phyloP scores from a whole-genome alignment of 257 asterid species.

The Solanum virginianum region DNA sequence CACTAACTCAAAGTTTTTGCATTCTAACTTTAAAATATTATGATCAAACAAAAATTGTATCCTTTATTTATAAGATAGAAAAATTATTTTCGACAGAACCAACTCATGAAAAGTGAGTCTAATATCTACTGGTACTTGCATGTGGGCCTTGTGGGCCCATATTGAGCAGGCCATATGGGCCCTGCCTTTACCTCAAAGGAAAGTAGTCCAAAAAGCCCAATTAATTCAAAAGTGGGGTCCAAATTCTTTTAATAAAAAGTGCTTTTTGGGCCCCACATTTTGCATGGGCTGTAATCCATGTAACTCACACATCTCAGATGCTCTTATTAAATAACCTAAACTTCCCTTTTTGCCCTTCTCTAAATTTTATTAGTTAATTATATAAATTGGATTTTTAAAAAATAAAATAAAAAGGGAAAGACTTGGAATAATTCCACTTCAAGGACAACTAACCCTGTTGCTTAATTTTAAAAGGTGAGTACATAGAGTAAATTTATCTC shows the following conservation, averaged over 20 bases:
- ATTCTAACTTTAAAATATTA: neutral
- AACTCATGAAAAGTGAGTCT: neutral
- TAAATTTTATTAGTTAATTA: neutral
- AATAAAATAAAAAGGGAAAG: neutral
- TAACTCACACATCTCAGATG: neutral
- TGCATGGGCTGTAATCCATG: constrained; percentile 18
- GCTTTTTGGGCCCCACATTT: neutral
- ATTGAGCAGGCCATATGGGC: neutral
- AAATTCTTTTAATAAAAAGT: neutral
- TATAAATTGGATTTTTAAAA: neutral
- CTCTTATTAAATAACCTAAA: neutral
- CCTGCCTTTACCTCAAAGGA: neutral
- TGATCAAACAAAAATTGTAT: neutral
- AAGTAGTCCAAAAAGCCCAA: neutral
- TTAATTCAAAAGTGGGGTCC: neutral
- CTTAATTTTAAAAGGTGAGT: too few relatives aligned
- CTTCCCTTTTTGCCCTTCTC: neutral
- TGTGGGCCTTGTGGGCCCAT: neutral
- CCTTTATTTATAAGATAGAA: neutral
- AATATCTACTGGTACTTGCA: neutral
- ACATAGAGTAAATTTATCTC: too few relatives aligned
- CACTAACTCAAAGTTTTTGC: neutral
- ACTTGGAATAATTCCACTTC: neutral
- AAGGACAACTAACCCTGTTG: neutral
- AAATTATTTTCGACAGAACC: neutral